Conservation (phyloP, 331 rosid genomes). For the Arachis monticola region DNA sequence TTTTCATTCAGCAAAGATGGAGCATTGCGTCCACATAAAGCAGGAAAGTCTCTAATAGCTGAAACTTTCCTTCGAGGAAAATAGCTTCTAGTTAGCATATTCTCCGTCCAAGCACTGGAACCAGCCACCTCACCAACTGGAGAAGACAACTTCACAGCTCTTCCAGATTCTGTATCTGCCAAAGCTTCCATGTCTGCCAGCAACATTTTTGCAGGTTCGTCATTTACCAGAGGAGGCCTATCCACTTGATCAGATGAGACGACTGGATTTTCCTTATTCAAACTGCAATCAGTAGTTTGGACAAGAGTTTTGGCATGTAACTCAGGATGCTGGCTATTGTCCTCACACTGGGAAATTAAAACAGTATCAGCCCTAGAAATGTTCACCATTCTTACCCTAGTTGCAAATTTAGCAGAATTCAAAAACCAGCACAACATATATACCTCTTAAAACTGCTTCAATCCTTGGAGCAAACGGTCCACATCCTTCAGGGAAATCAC, state of each 20-base stretch:
- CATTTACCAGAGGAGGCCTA: conserved; percentile 33
- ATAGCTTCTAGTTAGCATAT: conserved; percentile 47
- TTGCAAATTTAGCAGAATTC: conserved; percentile 14
- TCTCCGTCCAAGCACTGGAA: conserved; percentile 43
- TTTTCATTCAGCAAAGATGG: conserved; percentile 37
- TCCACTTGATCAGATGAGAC: conserved; percentile 38
- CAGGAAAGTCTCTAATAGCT: conserved; percentile 74
- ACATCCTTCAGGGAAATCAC: conserved; percentile 80
- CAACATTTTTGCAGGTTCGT: conserved; percentile 22
- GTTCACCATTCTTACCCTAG: conserved; percentile 34
- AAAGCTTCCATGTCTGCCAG: conserved; percentile 19
- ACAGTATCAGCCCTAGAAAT: conserved; percentile 30
- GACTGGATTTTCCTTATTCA: conserved; percentile 29
- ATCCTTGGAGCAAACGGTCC: conserved; percentile 52
- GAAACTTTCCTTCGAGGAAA: conserved; percentile 67
- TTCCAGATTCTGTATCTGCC: conserved; percentile 24
- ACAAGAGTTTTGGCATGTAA: conserved; percentile 3
- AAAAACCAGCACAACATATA: not conserved
- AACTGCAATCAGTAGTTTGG: conserved; percentile 25
- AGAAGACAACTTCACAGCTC: conserved; percentile 40
- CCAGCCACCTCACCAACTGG: conserved; percentile 42
- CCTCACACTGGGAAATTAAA: conserved; percentile 12
- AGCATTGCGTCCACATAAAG: conserved; percentile 66
- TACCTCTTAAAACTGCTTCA: conserved; percentile 29
- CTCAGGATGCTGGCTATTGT: conserved; percentile 32